Percentiles rank a stretch among this genome's conserved stretches.
Evolutionary conservation across 495 filamentous ascomycete genomes (phyloP).

Genomic region (Glarea lozoyensis): DNA sequence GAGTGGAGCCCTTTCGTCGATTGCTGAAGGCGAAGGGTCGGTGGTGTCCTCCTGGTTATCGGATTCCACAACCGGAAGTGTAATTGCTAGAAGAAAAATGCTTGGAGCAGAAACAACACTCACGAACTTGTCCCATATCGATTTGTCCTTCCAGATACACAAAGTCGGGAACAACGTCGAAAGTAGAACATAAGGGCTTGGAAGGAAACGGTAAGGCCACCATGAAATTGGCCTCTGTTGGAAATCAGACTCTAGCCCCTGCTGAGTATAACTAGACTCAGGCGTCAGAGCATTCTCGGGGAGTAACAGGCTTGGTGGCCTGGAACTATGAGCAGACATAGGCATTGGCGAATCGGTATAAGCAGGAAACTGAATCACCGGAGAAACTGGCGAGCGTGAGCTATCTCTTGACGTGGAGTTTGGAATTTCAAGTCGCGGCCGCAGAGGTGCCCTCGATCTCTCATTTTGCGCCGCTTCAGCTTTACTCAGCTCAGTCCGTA

Average conservation of each 20-base stretch:
- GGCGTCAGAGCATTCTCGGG: conserved; percentile 22
- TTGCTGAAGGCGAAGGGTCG: conserved; percentile 4
- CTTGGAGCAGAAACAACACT: conserved; percentile 77
- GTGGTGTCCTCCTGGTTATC: conserved; percentile 45
- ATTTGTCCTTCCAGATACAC: conserved; percentile 67
- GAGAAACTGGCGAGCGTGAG: conserved; percentile 14
- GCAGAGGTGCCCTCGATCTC: conserved; percentile 12
- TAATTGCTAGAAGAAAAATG: conserved; percentile 83
- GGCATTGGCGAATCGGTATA: conserved; percentile 22
- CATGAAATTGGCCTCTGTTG: conserved; percentile 39
- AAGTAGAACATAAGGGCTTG: conserved; percentile 58
- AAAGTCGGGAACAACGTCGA: conserved; percentile 85
- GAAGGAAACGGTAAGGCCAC: conserved; percentile 70
- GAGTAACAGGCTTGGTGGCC: conserved; percentile 19
- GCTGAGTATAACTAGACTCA: conserved; percentile 9
- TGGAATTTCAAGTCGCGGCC: conserved; percentile 17
- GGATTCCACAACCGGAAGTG: conserved; percentile 80
- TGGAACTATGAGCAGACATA: conserved; percentile 13
- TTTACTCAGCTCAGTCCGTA: conserved; percentile 11
- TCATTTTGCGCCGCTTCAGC: conserved; percentile 26
- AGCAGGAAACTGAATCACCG: conserved; percentile 16
- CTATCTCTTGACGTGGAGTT: conserved; percentile 15
- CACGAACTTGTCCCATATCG: conserved; percentile 63
- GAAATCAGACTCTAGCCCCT: neutral
- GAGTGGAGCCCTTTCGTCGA: neutral